Conservation (phyloP, 345 rosid species). For the Eucalyptus victrix region DNA sequence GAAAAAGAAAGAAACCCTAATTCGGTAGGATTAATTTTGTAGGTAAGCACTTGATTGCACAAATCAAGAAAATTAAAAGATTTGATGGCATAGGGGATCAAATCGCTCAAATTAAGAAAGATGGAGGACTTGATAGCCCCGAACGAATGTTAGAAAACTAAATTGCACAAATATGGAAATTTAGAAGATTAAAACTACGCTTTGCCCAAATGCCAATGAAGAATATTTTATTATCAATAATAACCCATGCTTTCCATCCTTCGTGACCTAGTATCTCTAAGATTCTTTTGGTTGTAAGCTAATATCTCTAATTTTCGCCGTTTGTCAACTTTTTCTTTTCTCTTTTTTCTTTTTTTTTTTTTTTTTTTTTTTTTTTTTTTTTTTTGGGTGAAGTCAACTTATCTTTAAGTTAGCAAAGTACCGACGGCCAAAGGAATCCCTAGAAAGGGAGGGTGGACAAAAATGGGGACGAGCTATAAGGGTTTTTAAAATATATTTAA, state of each 20-base stretch:
- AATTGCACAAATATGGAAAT: not conserved
- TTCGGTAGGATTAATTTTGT: not conserved
- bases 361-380: too few species aligned
- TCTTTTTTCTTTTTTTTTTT: too few species aligned
- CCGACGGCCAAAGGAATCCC: too few species aligned
- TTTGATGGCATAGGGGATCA: not conserved
- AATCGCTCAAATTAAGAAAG: not conserved
- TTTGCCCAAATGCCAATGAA: not conserved
- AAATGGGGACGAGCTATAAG: too few species aligned
- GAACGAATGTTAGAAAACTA: not conserved
- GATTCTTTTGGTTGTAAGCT: not conserved
- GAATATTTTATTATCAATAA: not conserved
- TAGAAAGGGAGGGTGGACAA: too few species aligned
- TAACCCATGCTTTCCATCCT: not conserved
- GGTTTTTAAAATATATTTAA: too few species aligned
- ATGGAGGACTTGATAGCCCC: not conserved
- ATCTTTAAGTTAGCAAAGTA: too few species aligned
- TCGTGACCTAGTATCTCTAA: not conserved
- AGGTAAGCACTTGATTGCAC: not conserved
- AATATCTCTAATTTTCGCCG: not conserved
- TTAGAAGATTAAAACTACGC: not conserved
- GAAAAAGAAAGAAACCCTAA: not conserved
- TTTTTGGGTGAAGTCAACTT: too few species aligned
- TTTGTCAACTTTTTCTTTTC: too few species aligned
- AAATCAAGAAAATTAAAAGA: not conserved